These are phyloP conservation scores for Arabidopsis arenosa DNA, from an alignment of 345 rosid genomes.

Conservation along the genomic window DNA sequence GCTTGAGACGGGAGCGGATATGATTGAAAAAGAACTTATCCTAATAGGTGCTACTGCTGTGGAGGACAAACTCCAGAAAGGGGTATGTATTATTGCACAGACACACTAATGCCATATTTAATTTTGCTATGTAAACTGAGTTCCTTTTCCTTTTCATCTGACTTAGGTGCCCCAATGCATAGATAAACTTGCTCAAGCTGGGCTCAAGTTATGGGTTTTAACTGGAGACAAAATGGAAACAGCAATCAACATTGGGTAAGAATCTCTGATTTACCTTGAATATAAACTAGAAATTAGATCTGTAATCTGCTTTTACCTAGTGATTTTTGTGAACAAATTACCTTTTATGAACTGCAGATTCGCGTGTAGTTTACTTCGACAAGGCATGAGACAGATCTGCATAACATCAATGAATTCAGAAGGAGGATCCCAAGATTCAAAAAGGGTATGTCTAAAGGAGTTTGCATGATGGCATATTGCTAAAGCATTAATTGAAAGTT, in stretches of 20 bases:
- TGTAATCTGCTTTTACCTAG: constrained; percentile 20
- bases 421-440: constrained; percentile 55
- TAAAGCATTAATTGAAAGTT: constrained; percentile 9
- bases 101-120: constrained; percentile 12
- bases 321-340: constrained; percentile 21
- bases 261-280: constrained; percentile 27
- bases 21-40: constrained; percentile 84
- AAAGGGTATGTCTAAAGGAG: constrained; percentile 54
- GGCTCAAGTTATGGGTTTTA: constrained; percentile 95
- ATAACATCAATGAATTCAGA: constrained; percentile 64
- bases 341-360: constrained; percentile 59
- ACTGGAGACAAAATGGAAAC: constrained; percentile 99
- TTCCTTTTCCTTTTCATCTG: constrained; percentile 28
- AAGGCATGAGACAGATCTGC: constrained; percentile 93
- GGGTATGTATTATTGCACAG: constrained; percentile 55
- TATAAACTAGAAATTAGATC: constrained; percentile 21
- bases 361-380: constrained; percentile 92
- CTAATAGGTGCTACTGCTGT: constrained; percentile 98
- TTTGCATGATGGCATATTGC: constrained; percentile 11
- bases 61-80: constrained; percentile 95
- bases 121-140: constrained; percentile 36
- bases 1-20: constrained; percentile 79
- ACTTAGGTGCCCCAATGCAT: constrained; percentile 94
- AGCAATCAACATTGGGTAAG: constrained; percentile 97
- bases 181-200: constrained; percentile 98